These are phyloP conservation scores for Sanguinoderma infundibulare DNA, from an alignment of 1,284 basidiomycete genomes.

Conservation along the genomic window DNA sequence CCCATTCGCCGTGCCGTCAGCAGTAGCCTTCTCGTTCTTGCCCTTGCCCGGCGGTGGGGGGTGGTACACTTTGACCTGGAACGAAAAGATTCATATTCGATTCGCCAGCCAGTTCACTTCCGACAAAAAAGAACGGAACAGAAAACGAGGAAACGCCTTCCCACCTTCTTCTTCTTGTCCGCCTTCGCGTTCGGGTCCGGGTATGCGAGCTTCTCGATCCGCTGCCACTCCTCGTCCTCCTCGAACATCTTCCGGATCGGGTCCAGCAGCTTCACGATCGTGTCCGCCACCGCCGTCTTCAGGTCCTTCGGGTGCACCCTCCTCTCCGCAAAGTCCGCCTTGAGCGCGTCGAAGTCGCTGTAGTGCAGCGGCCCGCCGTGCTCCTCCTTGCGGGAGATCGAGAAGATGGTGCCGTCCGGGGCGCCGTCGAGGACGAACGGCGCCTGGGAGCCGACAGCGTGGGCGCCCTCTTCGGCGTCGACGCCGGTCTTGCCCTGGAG, in stretches of 20 bases:
- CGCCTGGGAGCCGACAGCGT: constrained; percentile 50
- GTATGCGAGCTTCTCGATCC: constrained; percentile 83
- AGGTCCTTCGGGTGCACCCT: constrained; percentile 91
- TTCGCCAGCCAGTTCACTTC: no score
- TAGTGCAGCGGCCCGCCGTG: constrained; percentile 89
- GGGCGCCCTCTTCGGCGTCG: constrained; percentile 45
- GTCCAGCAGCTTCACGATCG: constrained; percentile 78
- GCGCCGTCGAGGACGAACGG: constrained; percentile 72
- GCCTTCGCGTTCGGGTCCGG: constrained; percentile 74
- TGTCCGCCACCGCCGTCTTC: constrained; percentile 82
- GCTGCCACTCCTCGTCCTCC: constrained; percentile 82
- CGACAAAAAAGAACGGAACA: neutral
- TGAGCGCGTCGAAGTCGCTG: constrained; percentile 65
- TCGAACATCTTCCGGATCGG: constrained; percentile 85
- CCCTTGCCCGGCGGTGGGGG: constrained; percentile 80
- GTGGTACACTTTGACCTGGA: constrained; percentile 63
- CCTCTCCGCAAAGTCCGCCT: constrained; percentile 80
- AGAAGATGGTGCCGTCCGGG: constrained; percentile 86
- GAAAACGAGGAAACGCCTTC: no score
- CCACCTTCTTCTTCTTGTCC: constrained; percentile 65
- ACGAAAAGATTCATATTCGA: neutral
- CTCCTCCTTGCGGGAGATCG: constrained; percentile 77
- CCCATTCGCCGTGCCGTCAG: constrained; percentile 19
- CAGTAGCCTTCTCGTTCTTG: constrained; percentile 51
- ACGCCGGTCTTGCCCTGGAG: constrained; percentile 44